These are phyloP conservation scores for Sophora flavescens DNA, from an alignment of 306 rosid genomes.

Conservation along the genomic window DNA sequence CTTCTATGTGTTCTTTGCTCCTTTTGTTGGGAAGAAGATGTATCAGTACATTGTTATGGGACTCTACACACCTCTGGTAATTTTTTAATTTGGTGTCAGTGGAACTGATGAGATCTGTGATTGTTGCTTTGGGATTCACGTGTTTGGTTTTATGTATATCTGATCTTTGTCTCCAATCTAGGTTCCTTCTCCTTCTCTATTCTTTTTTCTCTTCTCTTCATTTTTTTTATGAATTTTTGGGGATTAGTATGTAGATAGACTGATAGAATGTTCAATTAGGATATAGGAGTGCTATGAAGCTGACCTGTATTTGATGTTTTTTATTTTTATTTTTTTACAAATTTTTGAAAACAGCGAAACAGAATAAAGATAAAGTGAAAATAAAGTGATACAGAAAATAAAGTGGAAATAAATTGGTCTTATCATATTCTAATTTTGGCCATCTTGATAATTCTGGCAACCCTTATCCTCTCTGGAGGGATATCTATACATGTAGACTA, in stretches of 20 bases:
- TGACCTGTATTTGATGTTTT: neutral
- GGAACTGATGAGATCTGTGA: constrained; percentile 69
- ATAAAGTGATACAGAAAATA: too few relatives aligned
- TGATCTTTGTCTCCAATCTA: constrained; percentile 38
- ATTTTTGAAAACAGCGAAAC: too few relatives aligned
- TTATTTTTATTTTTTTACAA: too few relatives aligned
- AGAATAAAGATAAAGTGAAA: too few relatives aligned
- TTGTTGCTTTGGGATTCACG: constrained; percentile 52
- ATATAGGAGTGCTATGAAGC: constrained; percentile 1
- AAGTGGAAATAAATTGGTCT: too few relatives aligned
- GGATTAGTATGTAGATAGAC: constrained; percentile 5
- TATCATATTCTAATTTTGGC: constrained; percentile 20
- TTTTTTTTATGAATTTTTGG: neutral
- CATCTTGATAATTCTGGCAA: constrained; percentile 34
- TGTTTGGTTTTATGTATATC: constrained; percentile 33
- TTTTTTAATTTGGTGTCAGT: constrained; percentile 32
- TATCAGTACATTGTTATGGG: constrained; percentile 87
- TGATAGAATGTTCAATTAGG: constrained; percentile 22
- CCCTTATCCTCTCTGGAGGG: neutral
- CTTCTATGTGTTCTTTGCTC: constrained; percentile 96
- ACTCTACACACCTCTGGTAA: constrained; percentile 92
- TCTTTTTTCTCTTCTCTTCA: neutral
- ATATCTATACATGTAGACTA: constrained; percentile 16
- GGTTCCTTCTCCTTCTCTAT: constrained; percentile 29
- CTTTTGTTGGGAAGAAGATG: constrained; percentile 88